phyloP scores from a whole-genome alignment of 108 stramenopile genomes.

The Cyclotella choctawhatcheeana region DNA sequence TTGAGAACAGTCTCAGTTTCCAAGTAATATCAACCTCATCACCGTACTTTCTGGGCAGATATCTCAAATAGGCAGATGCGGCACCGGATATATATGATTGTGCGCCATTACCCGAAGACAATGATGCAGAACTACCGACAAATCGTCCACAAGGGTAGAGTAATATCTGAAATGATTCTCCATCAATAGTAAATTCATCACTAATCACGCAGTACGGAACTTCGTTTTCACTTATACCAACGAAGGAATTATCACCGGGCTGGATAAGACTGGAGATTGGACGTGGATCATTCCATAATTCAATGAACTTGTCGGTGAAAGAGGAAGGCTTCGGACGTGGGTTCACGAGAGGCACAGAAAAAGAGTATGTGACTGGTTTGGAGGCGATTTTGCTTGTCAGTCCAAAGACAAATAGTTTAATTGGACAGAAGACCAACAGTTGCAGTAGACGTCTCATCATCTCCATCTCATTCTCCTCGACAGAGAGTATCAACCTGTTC shows the following conservation, averaged over 20 bases:
- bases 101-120: not conserved
- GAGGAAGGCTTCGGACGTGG: slow-evolving; percentile 54
- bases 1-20: slow-evolving; percentile 44
- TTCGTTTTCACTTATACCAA: slow-evolving; percentile 23
- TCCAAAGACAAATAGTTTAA: not conserved
- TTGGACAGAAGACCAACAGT: not conserved
- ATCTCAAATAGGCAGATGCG: slow-evolving; percentile 59
- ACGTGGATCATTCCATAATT: slow-evolving; percentile 66
- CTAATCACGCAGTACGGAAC: slow-evolving; percentile 53
- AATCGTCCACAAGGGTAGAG: slow-evolving; percentile 59
- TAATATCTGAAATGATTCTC: slow-evolving; percentile 50
- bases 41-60: slow-evolving; percentile 50
- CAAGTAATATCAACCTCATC: slow-evolving; percentile 61
- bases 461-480: too few species aligned
- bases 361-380: slow-evolving; percentile 40
- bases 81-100: slow-evolving; percentile 17
- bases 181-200: slow-evolving; percentile 43
- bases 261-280: slow-evolving; percentile 41
- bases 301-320: slow-evolving; percentile 24
- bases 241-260: slow-evolving; percentile 11
- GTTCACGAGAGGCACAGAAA: slow-evolving; percentile 53
- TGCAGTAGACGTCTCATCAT: not conserved
- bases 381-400: slow-evolving; percentile 8
- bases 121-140: slow-evolving; percentile 17
- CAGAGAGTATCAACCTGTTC: too few species aligned